These are phyloP conservation scores for Rhizopogon sp. DNA, from an alignment of 768 basidiomycete species.

Conservation along the genomic window DNA sequence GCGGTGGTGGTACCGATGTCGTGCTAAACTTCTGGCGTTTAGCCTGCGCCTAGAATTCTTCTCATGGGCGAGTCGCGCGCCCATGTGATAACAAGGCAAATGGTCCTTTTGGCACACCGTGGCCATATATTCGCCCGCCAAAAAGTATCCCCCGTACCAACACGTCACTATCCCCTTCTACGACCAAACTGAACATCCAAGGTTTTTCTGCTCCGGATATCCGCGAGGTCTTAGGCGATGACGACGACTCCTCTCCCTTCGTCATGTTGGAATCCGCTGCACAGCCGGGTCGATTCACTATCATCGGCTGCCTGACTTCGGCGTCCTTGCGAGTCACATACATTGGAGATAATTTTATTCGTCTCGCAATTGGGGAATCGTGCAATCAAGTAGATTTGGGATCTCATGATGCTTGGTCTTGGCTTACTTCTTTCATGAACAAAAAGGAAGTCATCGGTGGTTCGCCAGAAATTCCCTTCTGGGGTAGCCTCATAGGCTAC, in stretches of 20 bases:
- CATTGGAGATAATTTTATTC: conserved; percentile 45
- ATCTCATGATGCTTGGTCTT: conserved; percentile 62
- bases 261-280: conserved; percentile 75
- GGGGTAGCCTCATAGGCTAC: conserved; percentile 78
- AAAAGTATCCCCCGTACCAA: conserved; percentile 13
- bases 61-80: conserved; percentile 29
- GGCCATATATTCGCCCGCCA: conserved; percentile 46
- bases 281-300: conserved; percentile 67
- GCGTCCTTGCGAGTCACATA: conserved; percentile 57
- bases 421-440: conserved; percentile 69
- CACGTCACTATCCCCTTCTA: conserved; percentile 16
- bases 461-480: conserved; percentile 58
- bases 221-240: conserved; percentile 60
- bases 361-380: conserved; percentile 34
- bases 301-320: conserved; percentile 57
- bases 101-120: conserved; percentile 42
- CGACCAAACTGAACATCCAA: conserved; percentile 37
- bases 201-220: conserved; percentile 38
- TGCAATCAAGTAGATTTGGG: conserved; percentile 37
- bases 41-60: conserved; percentile 51
- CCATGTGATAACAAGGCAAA: conserved; percentile 38
- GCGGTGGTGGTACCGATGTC: conserved; percentile 60
- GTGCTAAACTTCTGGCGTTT: conserved; percentile 72
- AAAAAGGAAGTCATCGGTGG: conserved; percentile 45
- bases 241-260: conserved; percentile 56